Evolutionary conservation across 768 basidiomycete species (phyloP).

Genomic region (Lanmaoa rubissima): DNA sequence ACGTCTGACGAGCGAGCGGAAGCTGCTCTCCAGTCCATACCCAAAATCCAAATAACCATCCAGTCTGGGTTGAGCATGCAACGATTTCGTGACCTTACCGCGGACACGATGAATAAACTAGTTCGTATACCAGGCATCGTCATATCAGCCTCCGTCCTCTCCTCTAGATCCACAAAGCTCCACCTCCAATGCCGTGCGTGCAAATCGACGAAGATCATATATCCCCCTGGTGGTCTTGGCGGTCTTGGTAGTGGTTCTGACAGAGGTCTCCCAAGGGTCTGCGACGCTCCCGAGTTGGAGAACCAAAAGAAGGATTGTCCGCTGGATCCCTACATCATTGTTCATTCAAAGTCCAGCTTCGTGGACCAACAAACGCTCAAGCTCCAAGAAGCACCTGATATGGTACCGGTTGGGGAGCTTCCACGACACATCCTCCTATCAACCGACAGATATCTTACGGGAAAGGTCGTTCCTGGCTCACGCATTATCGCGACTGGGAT

Average conservation of each 20-base stretch:
- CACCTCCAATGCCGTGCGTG: constrained; percentile 93
- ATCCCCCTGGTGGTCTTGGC: constrained; percentile 75
- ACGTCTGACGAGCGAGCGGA: constrained; percentile 45
- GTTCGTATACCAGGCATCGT: constrained; percentile 98
- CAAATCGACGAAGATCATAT: constrained; percentile 72
- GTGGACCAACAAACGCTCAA: constrained; percentile 96
- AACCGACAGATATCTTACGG: constrained; percentile 86
- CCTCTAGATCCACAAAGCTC: constrained; percentile 89
- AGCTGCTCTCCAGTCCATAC: constrained; percentile 49
- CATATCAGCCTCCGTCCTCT: constrained; percentile 92
- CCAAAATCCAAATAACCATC: constrained; percentile 83
- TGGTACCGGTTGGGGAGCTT: constrained; percentile 98
- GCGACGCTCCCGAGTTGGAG: constrained; percentile 75
- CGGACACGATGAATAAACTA: constrained; percentile 92
- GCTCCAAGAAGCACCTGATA: constrained; percentile 97
- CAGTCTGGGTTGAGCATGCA: constrained; percentile 90
- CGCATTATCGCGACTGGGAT: constrained; percentile 93
- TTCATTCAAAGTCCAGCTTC: constrained; percentile 92
- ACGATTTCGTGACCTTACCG: constrained; percentile 91
- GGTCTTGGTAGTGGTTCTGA: constrained; percentile 87
- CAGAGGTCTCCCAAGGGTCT: constrained; percentile 80
- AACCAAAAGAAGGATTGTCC: constrained; percentile 95
- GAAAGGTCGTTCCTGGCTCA: constrained; percentile 94
- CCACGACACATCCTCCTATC: constrained; percentile 94
- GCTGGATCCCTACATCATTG: constrained; percentile 91